Conservation (phyloP, 176 grass and related monocot genomes). For the Guadua angustifolia region DNA sequence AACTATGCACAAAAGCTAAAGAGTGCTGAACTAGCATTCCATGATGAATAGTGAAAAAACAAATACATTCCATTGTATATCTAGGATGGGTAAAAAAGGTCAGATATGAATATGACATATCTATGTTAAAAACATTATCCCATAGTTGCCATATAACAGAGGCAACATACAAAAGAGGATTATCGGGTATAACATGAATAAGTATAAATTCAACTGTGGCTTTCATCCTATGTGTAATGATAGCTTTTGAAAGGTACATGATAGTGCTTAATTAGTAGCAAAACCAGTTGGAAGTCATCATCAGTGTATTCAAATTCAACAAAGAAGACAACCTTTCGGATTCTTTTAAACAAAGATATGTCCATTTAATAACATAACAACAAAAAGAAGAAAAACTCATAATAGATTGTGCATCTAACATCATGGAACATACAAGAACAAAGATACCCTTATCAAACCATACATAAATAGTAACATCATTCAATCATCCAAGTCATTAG, state of each 20-base stretch:
- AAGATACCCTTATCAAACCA: conserved; percentile 25
- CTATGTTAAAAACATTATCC: neutral
- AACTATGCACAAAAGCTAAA: too few relatives aligned
- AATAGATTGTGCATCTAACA: conserved; percentile 36
- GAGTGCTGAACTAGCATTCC: neutral
- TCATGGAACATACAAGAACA: conserved; percentile 38
- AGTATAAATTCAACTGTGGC: neutral
- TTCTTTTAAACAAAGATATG: conserved; percentile 7
- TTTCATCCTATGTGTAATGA: neutral
- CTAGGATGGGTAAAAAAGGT: neutral
- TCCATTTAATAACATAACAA: conserved; percentile 20
- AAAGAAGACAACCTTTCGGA: conserved; percentile 16
- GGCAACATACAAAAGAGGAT: neutral
- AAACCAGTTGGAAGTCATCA: conserved; percentile 52
- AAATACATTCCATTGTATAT: conserved; percentile 17
- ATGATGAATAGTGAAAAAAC: neutral
- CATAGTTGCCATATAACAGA: conserved; percentile 8
- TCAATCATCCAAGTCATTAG: neutral
- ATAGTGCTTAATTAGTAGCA: conserved; percentile 43
- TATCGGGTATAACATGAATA: neutral
- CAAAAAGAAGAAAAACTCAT: neutral
- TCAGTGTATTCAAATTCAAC: conserved; percentile 32
- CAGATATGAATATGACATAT: neutral
- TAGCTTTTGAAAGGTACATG: conserved; percentile 2
- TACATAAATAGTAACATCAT: conserved; percentile 24